phyloP scores from a whole-genome alignment of 345 rosid species.

The Populus tremula region DNA sequence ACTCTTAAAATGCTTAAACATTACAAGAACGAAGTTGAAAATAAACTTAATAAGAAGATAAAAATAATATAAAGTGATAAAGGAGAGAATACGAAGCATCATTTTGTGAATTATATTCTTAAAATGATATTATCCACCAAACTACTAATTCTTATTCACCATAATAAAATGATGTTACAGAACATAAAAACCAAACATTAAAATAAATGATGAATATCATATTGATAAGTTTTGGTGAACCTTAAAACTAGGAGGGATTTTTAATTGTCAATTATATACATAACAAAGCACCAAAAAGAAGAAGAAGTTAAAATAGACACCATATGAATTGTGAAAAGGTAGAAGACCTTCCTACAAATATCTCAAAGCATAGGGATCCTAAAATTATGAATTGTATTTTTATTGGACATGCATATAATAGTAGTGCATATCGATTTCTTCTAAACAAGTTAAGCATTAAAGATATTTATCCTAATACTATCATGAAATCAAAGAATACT shows the following conservation, averaged over 20 bases:
- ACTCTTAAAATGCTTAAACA: too few relatives aligned
- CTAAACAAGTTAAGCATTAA: not conserved
- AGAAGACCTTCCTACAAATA: not conserved
- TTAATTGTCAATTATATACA: not conserved
- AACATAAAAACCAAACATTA: not conserved
- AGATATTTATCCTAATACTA: too few relatives aligned
- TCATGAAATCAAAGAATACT: not conserved
- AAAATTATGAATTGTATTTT: not conserved
- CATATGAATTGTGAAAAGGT: not conserved
- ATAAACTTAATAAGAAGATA: not conserved
- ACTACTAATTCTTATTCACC: too few relatives aligned
- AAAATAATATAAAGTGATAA: not conserved
- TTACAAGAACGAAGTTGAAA: not conserved
- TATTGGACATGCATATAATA: too few relatives aligned
- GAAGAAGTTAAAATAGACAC: too few relatives aligned
- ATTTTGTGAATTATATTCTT: not conserved
- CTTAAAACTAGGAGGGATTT: not conserved
- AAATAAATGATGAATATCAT: not conserved
- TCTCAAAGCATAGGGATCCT: not conserved
- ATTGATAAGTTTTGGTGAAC: not conserved
- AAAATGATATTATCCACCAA: not conserved
- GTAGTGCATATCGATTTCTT: too few relatives aligned
- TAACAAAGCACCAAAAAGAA: too few relatives aligned
- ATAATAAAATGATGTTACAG: too few relatives aligned
- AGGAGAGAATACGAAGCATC: not conserved